Base-by-base conservation (phyloP, 2,329 filamentous ascomycete genomes). In the Monilinia fructicola region DNA sequence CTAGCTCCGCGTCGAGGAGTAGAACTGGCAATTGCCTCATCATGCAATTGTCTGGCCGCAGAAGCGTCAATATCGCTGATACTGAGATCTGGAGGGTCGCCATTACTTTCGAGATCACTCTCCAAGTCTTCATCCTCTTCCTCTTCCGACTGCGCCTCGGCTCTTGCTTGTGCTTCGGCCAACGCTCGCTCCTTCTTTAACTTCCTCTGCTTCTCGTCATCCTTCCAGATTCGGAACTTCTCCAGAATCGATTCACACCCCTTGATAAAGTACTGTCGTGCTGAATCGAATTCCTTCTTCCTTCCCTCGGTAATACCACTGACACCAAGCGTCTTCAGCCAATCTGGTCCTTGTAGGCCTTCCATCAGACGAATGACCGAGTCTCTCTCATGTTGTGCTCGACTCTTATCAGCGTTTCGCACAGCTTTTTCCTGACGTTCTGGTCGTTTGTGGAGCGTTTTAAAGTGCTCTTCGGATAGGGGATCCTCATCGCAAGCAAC, bases 271-370 rank as follows among this genome's bases (percentile, higher is more conserved):
- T 94, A 88, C 68, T 89, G 84, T 38, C 95, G 86, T 69, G 95
- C 95, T 2, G 90, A 88, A 77, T 97, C 92, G 77, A 92, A 97
- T 40, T 89, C 85, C 77, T 90, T 95, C 78, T 92, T 94, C 74
- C 92, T 91, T 28, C 87, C 87, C 74, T 97, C 93, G 0, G 92
- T 96, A 48, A 74, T 81, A 26, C 86, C 92, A 70, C 88, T 94
- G 44, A 98, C 90, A 35, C 94, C 95, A 87, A 99, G 93, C 4
- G 93, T 86, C 69, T 91, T 89, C 66, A 97, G 82, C 95, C 95
- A 99, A 78, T 98, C 95, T 67, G 91, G 92, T 2, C 94, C 91
- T 76, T 92, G 90, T 1, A 99, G 83, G 23, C 92, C 92, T 64
- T 95, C 92, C 9, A 97, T 83, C 21, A 89, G 78, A 44, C 86